Evolutionary conservation across 208 protist species (phyloP), one percentile per base, ranked within the genome.

Genomic region (Blastocrithidia nonstop): DNA sequence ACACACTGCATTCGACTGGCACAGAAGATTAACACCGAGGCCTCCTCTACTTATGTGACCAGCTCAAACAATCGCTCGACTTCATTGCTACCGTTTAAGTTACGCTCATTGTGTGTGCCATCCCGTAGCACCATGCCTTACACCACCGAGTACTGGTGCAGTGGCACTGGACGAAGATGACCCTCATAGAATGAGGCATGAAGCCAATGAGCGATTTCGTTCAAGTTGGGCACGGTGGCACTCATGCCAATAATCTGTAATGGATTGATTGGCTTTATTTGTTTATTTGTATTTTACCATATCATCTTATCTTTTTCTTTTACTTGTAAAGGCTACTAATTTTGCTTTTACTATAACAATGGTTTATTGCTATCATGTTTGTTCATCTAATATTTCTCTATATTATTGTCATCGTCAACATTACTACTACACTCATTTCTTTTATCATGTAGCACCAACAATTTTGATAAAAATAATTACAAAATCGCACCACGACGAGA

Each of bases 221-320:
- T 39, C 1, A 92, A 43, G 58, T 97, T 96, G n/a, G 81, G 61
- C 5, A 97, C 54, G 0, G 93, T 97, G 13, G 93, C 93, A 29
- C 75, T 92, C 90, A 97, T 96, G 13, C 75, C 88, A 22, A 96
- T 63, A 13, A 97, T 78, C 61, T 96, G 89, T 38, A 77, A 45
- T 3, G 41, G 32, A 6, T 6, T 20, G 0, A 20, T 7, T 7
- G 21, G n/a, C 19, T 29, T 1, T 17, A 2, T 17, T 2, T 11
- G n/a, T n/a, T n/a, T n/a, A n/a, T 6, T 35, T 13, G 9, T 7
- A 8, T 32, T 28, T 28, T 28, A 17, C 24, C 15, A 29, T 20
- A 33, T 17, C n/a, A n/a, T n/a, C n/a, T n/a, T n/a, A n/a, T n/a
- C n/a, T n/a, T n/a, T n/a, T n/a, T n/a, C n/a, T n/a, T n/a, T n/a